Percentiles rank a stretch among this genome's conserved stretches.
These are phyloP conservation scores for Amauroascus verrucosus DNA, from an alignment of 2,329 filamentous ascomycete genomes.

Conservation along the genomic window DNA sequence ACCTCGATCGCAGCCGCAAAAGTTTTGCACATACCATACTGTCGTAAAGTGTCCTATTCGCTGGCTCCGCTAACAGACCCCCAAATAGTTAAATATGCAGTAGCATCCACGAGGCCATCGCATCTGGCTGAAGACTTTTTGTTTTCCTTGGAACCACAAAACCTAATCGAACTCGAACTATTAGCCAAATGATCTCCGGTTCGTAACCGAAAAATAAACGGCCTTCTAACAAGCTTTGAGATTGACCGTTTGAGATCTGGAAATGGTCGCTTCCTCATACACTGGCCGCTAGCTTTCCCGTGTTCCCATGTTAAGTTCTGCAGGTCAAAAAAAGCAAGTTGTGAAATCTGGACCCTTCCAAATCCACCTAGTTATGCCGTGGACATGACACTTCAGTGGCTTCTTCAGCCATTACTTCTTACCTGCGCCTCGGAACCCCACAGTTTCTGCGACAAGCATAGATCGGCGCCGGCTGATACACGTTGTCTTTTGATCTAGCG, in stretches of 20 bases:
- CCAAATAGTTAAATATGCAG: not conserved
- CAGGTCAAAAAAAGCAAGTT: constrained; percentile 6
- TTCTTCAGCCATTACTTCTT: not conserved
- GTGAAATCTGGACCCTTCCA: not conserved
- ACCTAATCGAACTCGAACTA: not conserved
- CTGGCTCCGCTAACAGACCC: not conserved
- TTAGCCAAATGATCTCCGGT: not conserved
- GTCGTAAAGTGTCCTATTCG: not conserved
- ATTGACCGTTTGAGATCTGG: not conserved
- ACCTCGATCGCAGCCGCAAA: not conserved
- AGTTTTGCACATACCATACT: not conserved
- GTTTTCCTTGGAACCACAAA: not conserved
- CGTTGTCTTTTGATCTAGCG: no score
- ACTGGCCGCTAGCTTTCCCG: not conserved
- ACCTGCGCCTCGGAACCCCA: no score
- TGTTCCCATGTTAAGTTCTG: not conserved
- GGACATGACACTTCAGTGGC: not conserved
- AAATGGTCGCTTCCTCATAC: not conserved
- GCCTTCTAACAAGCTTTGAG: not conserved
- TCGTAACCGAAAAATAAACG: not conserved
- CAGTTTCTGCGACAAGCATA: no score
- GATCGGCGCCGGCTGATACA: no score
- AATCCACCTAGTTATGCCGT: not conserved
- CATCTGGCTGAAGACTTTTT: not conserved
- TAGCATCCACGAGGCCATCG: not conserved